A percentile compares a stretch with the other conserved stretches of the same genome.
These are phyloP conservation scores for Asterella californica DNA, from an alignment of 225 moss, liverwort and hornwort species.

Conservation along the genomic window DNA sequence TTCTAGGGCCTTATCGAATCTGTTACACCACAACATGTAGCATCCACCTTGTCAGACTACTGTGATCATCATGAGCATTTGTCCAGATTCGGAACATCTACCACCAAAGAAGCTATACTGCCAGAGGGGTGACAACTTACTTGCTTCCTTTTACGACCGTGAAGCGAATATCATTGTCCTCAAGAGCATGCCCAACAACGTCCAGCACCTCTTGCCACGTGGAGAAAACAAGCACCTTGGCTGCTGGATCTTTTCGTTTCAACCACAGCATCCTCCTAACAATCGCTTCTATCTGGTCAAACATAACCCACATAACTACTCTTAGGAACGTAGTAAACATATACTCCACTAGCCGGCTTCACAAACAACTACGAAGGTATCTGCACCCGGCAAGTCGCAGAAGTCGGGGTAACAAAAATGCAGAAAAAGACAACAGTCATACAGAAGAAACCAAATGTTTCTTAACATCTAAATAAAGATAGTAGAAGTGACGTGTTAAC, in stretches of 20 bases:
- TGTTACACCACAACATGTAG: not conserved
- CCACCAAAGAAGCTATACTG: not conserved
- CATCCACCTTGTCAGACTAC: not conserved
- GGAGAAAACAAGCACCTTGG: slow-evolving; percentile 80
- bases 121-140: slow-evolving; percentile 33
- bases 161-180: slow-evolving; percentile 73
- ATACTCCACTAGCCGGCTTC: not conserved
- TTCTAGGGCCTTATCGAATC: not conserved
- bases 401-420: not conserved
- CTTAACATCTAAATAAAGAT: not conserved
- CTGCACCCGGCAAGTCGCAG: not conserved
- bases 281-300: slow-evolving; percentile 81
- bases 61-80: slow-evolving; percentile 23
- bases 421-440: not conserved
- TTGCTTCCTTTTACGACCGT: slow-evolving; percentile 71
- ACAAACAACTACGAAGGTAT: not conserved
- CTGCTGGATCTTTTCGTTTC: slow-evolving; percentile 62
- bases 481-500: not conserved
- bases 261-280: slow-evolving; percentile 78
- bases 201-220: slow-evolving; percentile 94
- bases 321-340: not conserved
- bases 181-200: slow-evolving; percentile 86
- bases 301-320: not conserved
- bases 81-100: slow-evolving; percentile 26
- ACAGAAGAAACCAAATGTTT: not conserved